Evolutionary conservation across 192 early-diverging fungal species (phyloP), one percentile per base, ranked within the genome.

Genomic region (Podila clonocystis): DNA sequence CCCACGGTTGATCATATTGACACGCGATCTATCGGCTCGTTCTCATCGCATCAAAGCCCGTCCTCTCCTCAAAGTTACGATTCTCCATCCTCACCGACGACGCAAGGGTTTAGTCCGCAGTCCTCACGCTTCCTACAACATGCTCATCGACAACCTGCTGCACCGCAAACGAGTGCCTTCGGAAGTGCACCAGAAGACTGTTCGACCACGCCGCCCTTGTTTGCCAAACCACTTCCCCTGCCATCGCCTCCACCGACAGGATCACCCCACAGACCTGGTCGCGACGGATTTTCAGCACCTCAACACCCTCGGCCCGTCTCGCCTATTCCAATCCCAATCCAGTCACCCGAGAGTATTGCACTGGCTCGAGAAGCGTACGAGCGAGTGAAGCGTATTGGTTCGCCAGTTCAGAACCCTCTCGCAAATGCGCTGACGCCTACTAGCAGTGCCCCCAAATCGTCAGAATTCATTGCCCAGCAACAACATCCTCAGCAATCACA

Each of bases 121-220:
- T 65, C 66, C 1, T 72, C 70, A 3, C 50, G 77, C 2, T 80
- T 80, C 49, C 13, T 80, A n/a, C 77, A 80, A 48, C 77, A 80
- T 12, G 49, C 77, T 17, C 77, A 80, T 28, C 70, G 77, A 62
- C 77, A 80, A 17, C 70, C 77, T 24, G 77, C 77, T 38, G 77
- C 77, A 2, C 77, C 77, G 29, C 77, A 80, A 45, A 80, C 70
- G 2, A 65, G 30, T 22, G 77, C 65, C 3, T 80, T 80, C 55
- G 77, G 77, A 5, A 65, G 65, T 48, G 77, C 70, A 15, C 55
- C 58, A 5, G 77, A 80, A 29, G 77, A 80, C 50, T 80, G 70
- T 12, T 52, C 70, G 8, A 73, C 67, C 13, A 68, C 65, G 9
- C 70, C 70, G 29, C 77, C 77, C 9, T 59, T 80, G 9, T 80